Percentiles rank a stretch among this genome's conserved stretches.
Evolutionary conservation across 257 asterid genomes (phyloP).

Genomic region (Forsythia viridissima): DNA sequence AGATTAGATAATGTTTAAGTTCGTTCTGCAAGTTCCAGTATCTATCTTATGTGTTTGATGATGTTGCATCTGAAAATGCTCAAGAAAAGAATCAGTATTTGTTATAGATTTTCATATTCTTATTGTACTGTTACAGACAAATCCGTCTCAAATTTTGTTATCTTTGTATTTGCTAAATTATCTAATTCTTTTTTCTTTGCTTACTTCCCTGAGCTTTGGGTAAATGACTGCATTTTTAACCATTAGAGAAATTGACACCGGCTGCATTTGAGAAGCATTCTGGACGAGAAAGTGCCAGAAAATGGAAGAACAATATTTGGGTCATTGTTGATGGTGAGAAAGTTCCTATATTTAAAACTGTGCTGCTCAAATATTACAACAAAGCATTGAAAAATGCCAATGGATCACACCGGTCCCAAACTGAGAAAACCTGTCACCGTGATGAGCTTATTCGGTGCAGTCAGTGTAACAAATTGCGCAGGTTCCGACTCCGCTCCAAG

Average conservation of each 20-base stretch:
- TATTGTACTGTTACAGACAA: not conserved
- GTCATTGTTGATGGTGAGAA: conserved; percentile 52
- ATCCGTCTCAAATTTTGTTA: not conserved
- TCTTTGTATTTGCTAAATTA: not conserved
- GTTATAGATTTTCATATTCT: not conserved
- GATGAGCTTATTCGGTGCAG: conserved; percentile 52
- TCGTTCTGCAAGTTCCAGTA: not conserved
- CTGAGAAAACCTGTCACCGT: conserved; percentile 40
- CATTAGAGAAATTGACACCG: conserved; percentile 51
- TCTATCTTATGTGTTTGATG: not conserved
- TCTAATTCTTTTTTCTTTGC: not conserved
- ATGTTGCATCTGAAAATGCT: not conserved
- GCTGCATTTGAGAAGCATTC: conserved; percentile 68
- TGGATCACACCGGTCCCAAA: conserved; percentile 37
- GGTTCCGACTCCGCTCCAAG: conserved; percentile 53
- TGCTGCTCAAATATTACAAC: conserved; percentile 51
- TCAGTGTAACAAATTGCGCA: conserved; percentile 44
- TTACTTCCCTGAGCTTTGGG: conserved; percentile 14
- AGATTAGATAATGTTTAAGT: not conserved
- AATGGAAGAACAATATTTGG: conserved; percentile 65
- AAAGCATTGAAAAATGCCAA: conserved; percentile 44
- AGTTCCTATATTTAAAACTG: conserved; percentile 51
- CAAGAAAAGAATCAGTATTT: not conserved
- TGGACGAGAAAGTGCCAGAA: conserved; percentile 57
- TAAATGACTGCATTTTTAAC: conserved; percentile 12